These are phyloP conservation scores for Chalciporus piperatoides DNA, from an alignment of 1,284 basidiomycete species.

Conservation along the genomic window DNA sequence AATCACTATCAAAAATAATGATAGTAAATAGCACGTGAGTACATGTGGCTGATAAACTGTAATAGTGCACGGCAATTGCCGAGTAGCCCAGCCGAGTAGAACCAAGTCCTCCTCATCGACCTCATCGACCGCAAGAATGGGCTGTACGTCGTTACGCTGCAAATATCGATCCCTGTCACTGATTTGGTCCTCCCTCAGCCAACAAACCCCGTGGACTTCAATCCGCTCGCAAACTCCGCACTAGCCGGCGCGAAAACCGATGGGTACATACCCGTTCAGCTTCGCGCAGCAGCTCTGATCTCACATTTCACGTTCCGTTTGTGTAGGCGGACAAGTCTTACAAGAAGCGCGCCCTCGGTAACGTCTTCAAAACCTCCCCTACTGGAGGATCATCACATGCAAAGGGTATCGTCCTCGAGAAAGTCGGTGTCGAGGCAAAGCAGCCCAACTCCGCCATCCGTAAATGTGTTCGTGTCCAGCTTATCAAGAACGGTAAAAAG, in stretches of 20 bases:
- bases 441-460: constrained; percentile 99
- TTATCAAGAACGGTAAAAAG: constrained; percentile 99
- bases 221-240: constrained; percentile 98
- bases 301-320: constrained; percentile 12
- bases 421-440: constrained; percentile 93
- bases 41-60: constrained; percentile 37
- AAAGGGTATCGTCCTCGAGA: constrained; percentile 99
- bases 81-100: constrained; percentile 8
- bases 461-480: constrained; percentile 99
- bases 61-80: constrained; percentile 31
- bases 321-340: constrained; percentile 93
- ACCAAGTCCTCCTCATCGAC: constrained; percentile 31
- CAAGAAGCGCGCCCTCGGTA: constrained; percentile 99
- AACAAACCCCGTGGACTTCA: constrained; percentile 99
- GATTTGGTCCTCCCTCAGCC: constrained; percentile 42
- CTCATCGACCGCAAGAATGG: constrained; percentile 67
- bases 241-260: constrained; percentile 92
- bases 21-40: background rate
- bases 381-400: constrained; percentile 99
- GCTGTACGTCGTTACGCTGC: constrained; percentile 57
- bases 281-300: constrained; percentile 1
- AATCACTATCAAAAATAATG: background rate
- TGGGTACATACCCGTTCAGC: constrained; percentile 63
- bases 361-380: constrained; percentile 99
- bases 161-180: constrained; percentile 2